Evolutionary conservation across 345 rosid species (phyloP).

Genomic region (Excoecaria agallocha): DNA sequence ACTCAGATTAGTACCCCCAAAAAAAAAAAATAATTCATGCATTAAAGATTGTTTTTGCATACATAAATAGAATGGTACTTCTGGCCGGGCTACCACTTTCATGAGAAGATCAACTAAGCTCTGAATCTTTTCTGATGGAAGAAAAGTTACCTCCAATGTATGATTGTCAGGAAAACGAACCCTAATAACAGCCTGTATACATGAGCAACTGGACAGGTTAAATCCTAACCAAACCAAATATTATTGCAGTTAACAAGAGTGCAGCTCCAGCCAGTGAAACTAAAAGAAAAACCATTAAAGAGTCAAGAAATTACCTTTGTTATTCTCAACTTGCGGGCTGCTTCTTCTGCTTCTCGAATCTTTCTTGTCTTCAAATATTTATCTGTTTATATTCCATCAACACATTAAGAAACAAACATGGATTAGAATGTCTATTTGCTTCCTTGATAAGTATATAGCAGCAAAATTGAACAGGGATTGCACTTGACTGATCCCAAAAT

Average conservation of each 20-base stretch:
- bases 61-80: constrained; percentile 74
- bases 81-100: constrained; percentile 59
- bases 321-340: constrained; percentile 61
- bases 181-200: constrained; percentile 59
- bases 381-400: constrained; percentile 30
- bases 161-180: constrained; percentile 84
- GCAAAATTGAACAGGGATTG: background rate
- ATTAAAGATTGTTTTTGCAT: constrained; percentile 24
- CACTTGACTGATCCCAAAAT: background rate
- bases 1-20: background rate
- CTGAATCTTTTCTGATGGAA: constrained; percentile 77
- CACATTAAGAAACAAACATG: background rate
- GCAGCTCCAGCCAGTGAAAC: background rate
- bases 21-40: background rate
- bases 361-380: constrained; percentile 73
- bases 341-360: constrained; percentile 84
- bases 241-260: background rate
- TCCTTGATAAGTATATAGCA: background rate
- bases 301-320: constrained; percentile 52
- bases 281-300: constrained; percentile 9
- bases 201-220: constrained; percentile 14
- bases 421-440: background rate
- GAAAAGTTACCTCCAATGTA: constrained; percentile 76
- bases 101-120: constrained; percentile 66
- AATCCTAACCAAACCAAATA: background rate